phyloP scores from a whole-genome alignment of 768 basidiomycete genomes.

The Obba rivulosa region DNA sequence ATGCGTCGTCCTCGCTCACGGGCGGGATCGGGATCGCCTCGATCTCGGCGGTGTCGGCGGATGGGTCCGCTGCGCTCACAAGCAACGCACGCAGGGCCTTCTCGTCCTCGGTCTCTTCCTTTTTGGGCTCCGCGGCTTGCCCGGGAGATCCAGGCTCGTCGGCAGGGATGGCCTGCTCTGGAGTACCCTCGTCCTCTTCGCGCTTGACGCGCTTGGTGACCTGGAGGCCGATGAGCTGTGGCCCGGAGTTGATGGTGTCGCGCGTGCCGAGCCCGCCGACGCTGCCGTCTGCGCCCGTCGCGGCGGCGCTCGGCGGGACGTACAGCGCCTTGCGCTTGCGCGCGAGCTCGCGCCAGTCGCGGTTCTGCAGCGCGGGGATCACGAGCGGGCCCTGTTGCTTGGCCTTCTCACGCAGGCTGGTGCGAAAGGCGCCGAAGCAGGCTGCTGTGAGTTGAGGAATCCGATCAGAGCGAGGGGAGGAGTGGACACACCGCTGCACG shows the following conservation, averaged over 20 bases:
- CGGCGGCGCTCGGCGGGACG: slow-evolving; percentile 56
- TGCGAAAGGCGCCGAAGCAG: slow-evolving; percentile 16
- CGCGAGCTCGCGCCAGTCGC: slow-evolving; percentile 85
- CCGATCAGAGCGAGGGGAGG: slow-evolving; percentile 22
- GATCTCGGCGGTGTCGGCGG: slow-evolving; percentile 34
- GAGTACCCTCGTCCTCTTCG: slow-evolving; percentile 14
- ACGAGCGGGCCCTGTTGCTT: slow-evolving; percentile 62
- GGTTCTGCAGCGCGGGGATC: slow-evolving; percentile 81
- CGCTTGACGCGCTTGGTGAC: slow-evolving; percentile 30
- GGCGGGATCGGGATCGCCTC: slow-evolving; percentile 59
- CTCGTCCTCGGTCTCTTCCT: slow-evolving; percentile 69
- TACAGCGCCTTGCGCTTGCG: slow-evolving; percentile 60
- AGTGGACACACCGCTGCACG: slow-evolving; percentile 76
- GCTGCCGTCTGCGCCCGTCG: slow-evolving; percentile 63
- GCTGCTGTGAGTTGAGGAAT: slow-evolving; percentile 76
- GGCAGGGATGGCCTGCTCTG: background rate
- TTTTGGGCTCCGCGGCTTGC: slow-evolving; percentile 4
- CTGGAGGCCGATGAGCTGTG: slow-evolving; percentile 66
- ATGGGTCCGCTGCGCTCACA: slow-evolving; percentile 39
- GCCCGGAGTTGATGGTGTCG: slow-evolving; percentile 74
- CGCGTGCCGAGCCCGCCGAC: slow-evolving; percentile 72
- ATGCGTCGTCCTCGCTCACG: slow-evolving; percentile 74
- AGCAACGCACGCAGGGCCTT: slow-evolving; percentile 77
- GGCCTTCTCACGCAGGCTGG: slow-evolving; percentile 41
- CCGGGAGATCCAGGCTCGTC: slow-evolving; percentile 15